Conservation (phyloP, 805 yeast genomes). For the Myxozyma monticola region DNA sequence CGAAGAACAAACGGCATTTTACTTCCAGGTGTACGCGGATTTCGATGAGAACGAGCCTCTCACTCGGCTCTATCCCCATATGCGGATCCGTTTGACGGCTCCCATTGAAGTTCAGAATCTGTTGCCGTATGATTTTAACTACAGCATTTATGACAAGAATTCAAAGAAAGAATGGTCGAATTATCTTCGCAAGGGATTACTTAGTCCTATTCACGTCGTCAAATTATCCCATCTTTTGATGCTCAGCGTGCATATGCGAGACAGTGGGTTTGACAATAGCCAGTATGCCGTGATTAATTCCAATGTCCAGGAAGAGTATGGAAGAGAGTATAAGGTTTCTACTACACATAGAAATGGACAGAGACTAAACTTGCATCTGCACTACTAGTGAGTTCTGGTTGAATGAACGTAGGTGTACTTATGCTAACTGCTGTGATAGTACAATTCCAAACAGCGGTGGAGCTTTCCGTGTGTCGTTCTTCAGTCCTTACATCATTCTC, state of each 20-base stretch:
- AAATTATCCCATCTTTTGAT: constrained; percentile 69
- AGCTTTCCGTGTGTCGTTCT: constrained; percentile 67
- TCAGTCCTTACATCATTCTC: constrained; percentile 78
- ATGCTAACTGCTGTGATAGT: neutral
- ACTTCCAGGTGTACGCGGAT: constrained; percentile 70
- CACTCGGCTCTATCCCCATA: constrained; percentile 76
- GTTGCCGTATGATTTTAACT: constrained; percentile 76
- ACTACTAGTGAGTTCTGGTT: constrained; percentile 48
- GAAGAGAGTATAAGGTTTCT: constrained; percentile 53
- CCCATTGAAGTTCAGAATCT: constrained; percentile 84
- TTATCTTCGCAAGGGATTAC: constrained; percentile 59
- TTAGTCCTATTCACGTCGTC: constrained; percentile 77
- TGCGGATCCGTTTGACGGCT: constrained; percentile 73
- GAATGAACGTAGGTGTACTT: neutral
- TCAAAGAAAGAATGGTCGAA: constrained; percentile 67
- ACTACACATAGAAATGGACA: constrained; percentile 68
- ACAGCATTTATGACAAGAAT: constrained; percentile 74
- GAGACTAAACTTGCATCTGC: constrained; percentile 58
- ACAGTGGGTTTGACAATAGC: constrained; percentile 60
- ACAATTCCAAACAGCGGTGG: constrained; percentile 50
- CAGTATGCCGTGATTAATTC: constrained; percentile 68
- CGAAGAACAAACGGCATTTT: constrained; percentile 47
- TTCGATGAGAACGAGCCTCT: constrained; percentile 69
- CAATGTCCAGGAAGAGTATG: constrained; percentile 55
- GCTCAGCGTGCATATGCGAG: constrained; percentile 57